These are phyloP conservation scores for Platanthera guangdongensis DNA, from an alignment of 106 monocot genomes.

Conservation along the genomic window DNA sequence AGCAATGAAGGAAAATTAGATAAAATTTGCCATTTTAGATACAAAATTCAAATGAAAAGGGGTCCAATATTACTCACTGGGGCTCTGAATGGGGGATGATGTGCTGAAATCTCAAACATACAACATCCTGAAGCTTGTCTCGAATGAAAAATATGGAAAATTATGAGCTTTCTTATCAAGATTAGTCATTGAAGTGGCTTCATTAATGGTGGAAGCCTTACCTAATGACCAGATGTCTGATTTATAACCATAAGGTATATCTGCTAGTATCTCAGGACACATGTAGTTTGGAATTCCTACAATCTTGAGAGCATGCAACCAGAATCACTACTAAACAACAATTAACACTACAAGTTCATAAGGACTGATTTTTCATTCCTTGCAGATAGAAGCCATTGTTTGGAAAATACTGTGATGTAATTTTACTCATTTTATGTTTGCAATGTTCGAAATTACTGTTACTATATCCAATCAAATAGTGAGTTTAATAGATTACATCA, in stretches of 20 bases:
- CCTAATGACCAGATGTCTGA: conserved; percentile 99
- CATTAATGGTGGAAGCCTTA: conserved; percentile 11
- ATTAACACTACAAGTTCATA: neutral
- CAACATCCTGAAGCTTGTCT: conserved; percentile 56
- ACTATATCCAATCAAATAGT: too few species aligned
- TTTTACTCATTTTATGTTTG: too few species aligned
- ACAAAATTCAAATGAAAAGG: neutral
- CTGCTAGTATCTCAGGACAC: conserved; percentile 96
- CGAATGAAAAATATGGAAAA: neutral
- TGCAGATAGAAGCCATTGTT: too few species aligned
- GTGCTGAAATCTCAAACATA: conserved; percentile 83
- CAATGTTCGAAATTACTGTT: too few species aligned
- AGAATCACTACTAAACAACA: neutral
- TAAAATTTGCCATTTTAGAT: neutral
- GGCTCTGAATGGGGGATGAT: conserved; percentile 63
- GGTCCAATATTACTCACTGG: conserved; percentile 20
- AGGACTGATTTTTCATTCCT: neutral
- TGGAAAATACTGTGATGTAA: too few species aligned
- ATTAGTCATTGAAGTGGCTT: neutral
- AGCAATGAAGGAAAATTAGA: neutral
- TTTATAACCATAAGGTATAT: conserved; percentile 92
- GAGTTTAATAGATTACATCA: too few species aligned
- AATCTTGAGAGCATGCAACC: conserved; percentile 33
- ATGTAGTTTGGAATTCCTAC: conserved; percentile 93
- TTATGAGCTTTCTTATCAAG: neutral